These are phyloP conservation scores for Malus hybrid DNA, from an alignment of 331 rosid species.

Conservation along the genomic window DNA sequence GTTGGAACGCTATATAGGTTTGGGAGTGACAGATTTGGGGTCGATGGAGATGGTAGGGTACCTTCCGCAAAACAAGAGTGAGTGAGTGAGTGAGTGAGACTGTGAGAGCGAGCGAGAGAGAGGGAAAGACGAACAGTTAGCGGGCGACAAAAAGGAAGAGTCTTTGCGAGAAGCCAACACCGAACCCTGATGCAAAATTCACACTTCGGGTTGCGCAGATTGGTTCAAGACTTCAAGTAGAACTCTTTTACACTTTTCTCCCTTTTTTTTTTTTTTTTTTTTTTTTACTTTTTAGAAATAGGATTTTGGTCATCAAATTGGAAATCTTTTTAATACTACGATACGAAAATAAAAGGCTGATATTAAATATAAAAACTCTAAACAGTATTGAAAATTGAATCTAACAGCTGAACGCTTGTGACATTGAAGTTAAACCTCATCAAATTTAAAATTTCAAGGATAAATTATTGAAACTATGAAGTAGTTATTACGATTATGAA, in stretches of 20 bases:
- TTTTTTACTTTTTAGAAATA: background rate
- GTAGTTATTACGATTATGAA: too few species aligned
- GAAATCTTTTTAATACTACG: background rate
- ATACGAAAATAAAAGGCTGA: too few species aligned
- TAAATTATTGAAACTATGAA: too few species aligned
- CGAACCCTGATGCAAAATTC: background rate
- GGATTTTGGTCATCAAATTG: background rate
- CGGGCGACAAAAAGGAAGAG: constrained; percentile 15
- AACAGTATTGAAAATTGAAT: too few species aligned
- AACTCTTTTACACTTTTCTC: constrained; percentile 4
- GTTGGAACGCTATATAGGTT: constrained; percentile 14
- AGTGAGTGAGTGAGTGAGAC: background rate
- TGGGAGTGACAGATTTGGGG: constrained; percentile 2
- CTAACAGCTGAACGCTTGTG: too few species aligned
- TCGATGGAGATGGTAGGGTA: constrained; percentile 18
- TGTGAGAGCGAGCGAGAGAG: background rate
- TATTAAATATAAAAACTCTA: too few species aligned
- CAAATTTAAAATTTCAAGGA: too few species aligned
- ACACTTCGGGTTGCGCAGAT: background rate
- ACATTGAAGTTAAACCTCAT: too few species aligned
- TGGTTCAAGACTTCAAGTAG: background rate
- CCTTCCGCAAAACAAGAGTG: constrained; percentile 1
- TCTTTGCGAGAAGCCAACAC: constrained; percentile 22
- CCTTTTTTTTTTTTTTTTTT: background rate
- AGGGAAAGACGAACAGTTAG: constrained; percentile 19